Conservation (phyloP, 108 stramenopile species). For the Skeletonema costatum region DNA sequence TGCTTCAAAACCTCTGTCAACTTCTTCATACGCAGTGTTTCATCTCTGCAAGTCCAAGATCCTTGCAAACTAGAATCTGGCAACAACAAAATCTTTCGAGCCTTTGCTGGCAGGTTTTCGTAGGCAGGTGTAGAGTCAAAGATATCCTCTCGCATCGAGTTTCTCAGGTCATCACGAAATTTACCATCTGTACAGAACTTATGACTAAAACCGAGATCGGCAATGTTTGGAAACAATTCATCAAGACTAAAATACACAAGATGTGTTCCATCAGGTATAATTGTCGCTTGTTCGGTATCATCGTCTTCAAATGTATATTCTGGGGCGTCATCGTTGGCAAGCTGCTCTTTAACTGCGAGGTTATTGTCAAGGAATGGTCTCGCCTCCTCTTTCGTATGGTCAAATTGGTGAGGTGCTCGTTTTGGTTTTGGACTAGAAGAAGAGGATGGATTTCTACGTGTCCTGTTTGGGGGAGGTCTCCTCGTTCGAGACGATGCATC, state of each 20-base stretch:
- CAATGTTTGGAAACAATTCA: constrained; percentile 45
- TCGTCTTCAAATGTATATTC: constrained; percentile 29
- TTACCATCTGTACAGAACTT: constrained; percentile 42
- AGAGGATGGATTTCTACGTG: neutral
- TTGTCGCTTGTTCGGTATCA: constrained; percentile 7
- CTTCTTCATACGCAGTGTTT: constrained; percentile 43
- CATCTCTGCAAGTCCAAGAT: constrained; percentile 60
- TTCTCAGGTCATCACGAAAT: constrained; percentile 59
- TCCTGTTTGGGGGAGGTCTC: neutral
- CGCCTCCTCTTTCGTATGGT: constrained; percentile 48
- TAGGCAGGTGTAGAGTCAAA: constrained; percentile 73
- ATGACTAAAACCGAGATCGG: constrained; percentile 21
- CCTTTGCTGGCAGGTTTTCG: constrained; percentile 66
- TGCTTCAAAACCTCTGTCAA: constrained; percentile 50
- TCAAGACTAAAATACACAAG: constrained; percentile 53
- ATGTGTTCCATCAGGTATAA: constrained; percentile 18
- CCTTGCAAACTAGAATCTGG: constrained; percentile 81
- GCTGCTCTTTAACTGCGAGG: constrained; percentile 16
- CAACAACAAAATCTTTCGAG: constrained; percentile 54
- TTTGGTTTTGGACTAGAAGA: neutral
- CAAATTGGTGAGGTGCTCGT: constrained; percentile 54
- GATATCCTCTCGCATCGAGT: constrained; percentile 73
- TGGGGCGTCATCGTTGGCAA: constrained; percentile 50
- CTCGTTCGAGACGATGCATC: neutral
- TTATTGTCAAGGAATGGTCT: constrained; percentile 43